Base-by-base conservation (phyloP, 2,329 filamentous ascomycete genomes). In the Hypoxylon sp. region DNA sequence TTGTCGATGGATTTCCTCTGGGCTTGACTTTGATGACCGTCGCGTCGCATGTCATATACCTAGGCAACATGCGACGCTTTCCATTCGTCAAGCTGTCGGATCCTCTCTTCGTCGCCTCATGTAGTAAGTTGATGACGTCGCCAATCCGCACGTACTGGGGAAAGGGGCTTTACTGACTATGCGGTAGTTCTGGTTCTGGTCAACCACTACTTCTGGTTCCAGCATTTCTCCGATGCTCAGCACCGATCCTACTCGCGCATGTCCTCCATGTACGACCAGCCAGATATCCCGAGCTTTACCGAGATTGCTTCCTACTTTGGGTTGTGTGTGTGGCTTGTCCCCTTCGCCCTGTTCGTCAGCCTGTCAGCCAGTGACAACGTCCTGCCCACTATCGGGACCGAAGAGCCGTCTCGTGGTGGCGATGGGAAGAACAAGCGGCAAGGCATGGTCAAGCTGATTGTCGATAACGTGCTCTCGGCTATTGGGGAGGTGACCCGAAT, bases 271-370 rank as follows among this genome's bases (percentile, higher is more conserved):
- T 88, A 89, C 71, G 85, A 91, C 63, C 79, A 81, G 55, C 78
- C 80, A 52, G 76, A 86, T 48, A 72, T 92, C 40, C 95, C 95
- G 0, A 88, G 85, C 31, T 99, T 99, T 74, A 93, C 91, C 15
- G 92, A 98, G 78, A 95, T 98, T 40, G 92, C 95, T 0, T 94
- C 91, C 0, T 99, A 95, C 76, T 99, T 99, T 71, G 95, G 95
- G 0, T 80, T 99, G 2, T 97, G 93, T 69, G 93, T 99, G 0
- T 99, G 95, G 95, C 82, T 99, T 1, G 91, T 98, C 0, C 95
- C 95, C 0, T 99, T 99, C 72, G 88, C 93, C 13, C 82, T 99
- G 11, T 99, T 99, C 71, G 94, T 99, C 47, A 96, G 91, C 69
- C 77, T 99, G 37, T 96, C 91, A 15, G 95, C 95, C 0, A 92